Evolutionary conservation across 805 yeast species (phyloP), one percentile per base, ranked within the genome.

Genomic region (Lipomyces spencermartinsiae): DNA sequence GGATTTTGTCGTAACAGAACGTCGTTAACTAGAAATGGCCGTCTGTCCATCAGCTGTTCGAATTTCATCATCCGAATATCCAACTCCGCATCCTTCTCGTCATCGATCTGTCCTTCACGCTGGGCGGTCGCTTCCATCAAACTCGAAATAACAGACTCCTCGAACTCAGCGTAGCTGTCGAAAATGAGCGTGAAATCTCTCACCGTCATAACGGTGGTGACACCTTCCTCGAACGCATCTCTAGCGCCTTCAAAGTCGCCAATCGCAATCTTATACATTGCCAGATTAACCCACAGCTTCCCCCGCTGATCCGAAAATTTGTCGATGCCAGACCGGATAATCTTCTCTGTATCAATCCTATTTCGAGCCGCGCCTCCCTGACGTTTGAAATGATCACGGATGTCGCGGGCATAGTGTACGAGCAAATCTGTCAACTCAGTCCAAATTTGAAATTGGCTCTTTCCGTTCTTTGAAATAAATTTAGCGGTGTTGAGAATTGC

Each of bases 21-120:
- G 73, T 92, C 96, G 74, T 86, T 92, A 12, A 90, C 73, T 57
- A 88, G 75, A 39, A 89, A 76, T 0, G 85, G 82, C 70, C 95
- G 82, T 14, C 83, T 75, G n/a, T 84, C 82, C 71, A 92, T 75
- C 31, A 92, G 77, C 29, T 78, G 77, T 69, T 88, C 91, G 70
- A 89, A 85, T 59, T 77, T 76, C 19, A 75, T 78, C 76, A 89
- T 76, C 16, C 83, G 75, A 31, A 84, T 74, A 55, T 84, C 86
- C 7, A 87, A 71, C 35, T 82, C 81, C 25, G 73, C 72, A 12
- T 79, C 74, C 7, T 74, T 16, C 75, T 63, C 31, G 12, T 31
- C 59, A 14, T 57, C 62, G 12, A 43, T n/a, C 1, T 69, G 39
- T 1, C 58, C 65, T 10, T 71, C 71, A 1, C 66, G 61, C 10